These are phyloP conservation scores for Aspergillus caelatus DNA, from an alignment of 2,329 filamentous ascomycete genomes.

Conservation along the genomic window DNA sequence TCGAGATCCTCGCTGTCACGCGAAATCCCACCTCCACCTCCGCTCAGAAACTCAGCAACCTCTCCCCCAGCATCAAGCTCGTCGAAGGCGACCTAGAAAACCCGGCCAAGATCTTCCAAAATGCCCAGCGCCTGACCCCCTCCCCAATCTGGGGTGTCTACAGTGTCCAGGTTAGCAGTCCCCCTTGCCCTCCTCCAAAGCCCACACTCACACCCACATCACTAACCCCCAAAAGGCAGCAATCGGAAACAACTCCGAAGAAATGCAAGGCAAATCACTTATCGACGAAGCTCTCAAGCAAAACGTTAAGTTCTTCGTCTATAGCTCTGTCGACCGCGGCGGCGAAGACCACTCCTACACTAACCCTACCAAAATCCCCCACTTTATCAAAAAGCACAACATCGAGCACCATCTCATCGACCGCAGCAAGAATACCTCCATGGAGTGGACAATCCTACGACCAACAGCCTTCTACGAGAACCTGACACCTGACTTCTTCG, in stretches of 20 bases:
- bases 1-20: slow-evolving; percentile 63
- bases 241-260: slow-evolving; percentile 37
- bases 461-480: slow-evolving; percentile 67
- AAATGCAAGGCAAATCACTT: slow-evolving; percentile 60
- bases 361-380: slow-evolving; percentile 59
- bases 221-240: not conserved
- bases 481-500: slow-evolving; percentile 49
- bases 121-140: slow-evolving; percentile 41
- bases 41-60: slow-evolving; percentile 52
- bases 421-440: slow-evolving; percentile 40
- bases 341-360: slow-evolving; percentile 55
- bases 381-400: slow-evolving; percentile 64
- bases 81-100: slow-evolving; percentile 62
- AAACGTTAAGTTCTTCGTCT: slow-evolving; percentile 64
- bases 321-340: slow-evolving; percentile 66
- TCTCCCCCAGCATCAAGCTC: slow-evolving; percentile 54
- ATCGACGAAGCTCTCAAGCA: slow-evolving; percentile 60
- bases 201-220: not conserved
- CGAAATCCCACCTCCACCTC: slow-evolving; percentile 55
- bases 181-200: not conserved
- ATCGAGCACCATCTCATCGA: slow-evolving; percentile 65
- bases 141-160: slow-evolving; percentile 63
- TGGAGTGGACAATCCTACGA: slow-evolving; percentile 65
- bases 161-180: slow-evolving; percentile 56
- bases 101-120: slow-evolving; percentile 52